These are phyloP conservation scores for Ilyonectria sp. DNA, from an alignment of 2,329 filamentous ascomycete genomes.

Conservation along the genomic window DNA sequence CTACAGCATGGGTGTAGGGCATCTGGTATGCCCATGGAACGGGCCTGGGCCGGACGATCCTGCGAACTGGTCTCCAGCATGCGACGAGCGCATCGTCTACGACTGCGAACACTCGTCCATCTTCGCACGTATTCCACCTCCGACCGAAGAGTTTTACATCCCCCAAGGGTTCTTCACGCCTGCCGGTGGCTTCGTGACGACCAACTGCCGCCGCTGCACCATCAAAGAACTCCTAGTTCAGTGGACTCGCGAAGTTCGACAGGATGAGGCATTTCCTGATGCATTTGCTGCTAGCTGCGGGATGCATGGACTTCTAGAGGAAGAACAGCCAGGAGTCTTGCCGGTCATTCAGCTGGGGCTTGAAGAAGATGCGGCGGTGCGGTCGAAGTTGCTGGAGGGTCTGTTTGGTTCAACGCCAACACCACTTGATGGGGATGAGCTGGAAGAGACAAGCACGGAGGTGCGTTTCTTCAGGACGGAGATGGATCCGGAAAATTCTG, in stretches of 20 bases:
- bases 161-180: conserved; percentile 17
- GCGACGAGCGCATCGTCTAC: conserved; percentile 36
- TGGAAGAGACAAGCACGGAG: background rate
- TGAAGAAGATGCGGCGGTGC: background rate
- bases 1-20: background rate
- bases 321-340: background rate
- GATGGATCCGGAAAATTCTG: background rate
- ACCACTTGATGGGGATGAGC: background rate
- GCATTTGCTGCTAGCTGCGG: conserved; percentile 21
- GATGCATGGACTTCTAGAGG: conserved; percentile 13
- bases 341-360: background rate
- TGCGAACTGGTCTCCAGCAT: conserved; percentile 16
- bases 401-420: conserved; percentile 25
- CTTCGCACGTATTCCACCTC: background rate
- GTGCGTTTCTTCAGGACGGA: background rate
- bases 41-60: conserved; percentile 31
- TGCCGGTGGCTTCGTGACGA: background rate
- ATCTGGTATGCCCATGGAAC: conserved; percentile 37
- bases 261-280: background rate
- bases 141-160: conserved; percentile 1
- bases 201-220: conserved; percentile 34
- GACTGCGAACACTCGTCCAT: conserved; percentile 31
- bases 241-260: conserved; percentile 30
- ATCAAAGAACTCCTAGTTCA: conserved; percentile 17
- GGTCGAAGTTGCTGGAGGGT: background rate